Conservation (phyloP, 345 rosid genomes). For the Pseudoturritis turrita region DNA sequence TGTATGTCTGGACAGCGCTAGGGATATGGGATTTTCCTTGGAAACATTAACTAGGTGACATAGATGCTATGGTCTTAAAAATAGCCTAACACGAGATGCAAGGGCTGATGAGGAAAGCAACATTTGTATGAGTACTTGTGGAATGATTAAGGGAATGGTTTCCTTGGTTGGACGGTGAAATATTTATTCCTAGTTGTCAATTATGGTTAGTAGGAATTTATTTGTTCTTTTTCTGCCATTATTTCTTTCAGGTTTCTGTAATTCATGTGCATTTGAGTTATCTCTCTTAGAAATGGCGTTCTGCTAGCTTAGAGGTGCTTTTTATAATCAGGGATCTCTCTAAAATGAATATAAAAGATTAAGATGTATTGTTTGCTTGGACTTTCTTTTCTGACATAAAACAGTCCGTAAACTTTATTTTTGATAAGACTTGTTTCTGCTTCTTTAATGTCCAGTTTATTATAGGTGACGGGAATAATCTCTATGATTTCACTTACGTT, state of each 20-base stretch:
- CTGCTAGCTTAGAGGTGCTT: neutral
- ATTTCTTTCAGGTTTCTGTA: neutral
- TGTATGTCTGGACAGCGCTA: neutral
- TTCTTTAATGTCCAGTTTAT: constrained; percentile 58
- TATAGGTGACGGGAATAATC: constrained; percentile 82
- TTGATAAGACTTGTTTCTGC: constrained; percentile 4
- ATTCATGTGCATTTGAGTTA: neutral
- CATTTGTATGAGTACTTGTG: neutral
- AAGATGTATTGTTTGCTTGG: neutral
- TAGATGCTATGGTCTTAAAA: neutral
- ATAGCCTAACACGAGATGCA: neutral
- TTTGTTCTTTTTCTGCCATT: neutral
- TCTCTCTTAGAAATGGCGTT: constrained; percentile 16
- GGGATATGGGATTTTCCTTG: neutral
- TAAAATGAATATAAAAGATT: neutral
- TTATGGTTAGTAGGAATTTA: neutral
- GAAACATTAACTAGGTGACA: neutral
- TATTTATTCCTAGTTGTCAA: neutral
- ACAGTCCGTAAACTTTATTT: neutral
- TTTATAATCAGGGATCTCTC: neutral
- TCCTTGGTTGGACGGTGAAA: neutral
- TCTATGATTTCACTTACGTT: constrained; percentile 80
- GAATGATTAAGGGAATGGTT: neutral
- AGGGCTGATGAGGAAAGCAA: constrained; percentile 3
- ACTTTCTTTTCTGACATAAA: constrained; percentile 3